These are phyloP conservation scores for Polychaeton citri DNA, from an alignment of 2,329 filamentous ascomycete genomes.

Conservation along the genomic window DNA sequence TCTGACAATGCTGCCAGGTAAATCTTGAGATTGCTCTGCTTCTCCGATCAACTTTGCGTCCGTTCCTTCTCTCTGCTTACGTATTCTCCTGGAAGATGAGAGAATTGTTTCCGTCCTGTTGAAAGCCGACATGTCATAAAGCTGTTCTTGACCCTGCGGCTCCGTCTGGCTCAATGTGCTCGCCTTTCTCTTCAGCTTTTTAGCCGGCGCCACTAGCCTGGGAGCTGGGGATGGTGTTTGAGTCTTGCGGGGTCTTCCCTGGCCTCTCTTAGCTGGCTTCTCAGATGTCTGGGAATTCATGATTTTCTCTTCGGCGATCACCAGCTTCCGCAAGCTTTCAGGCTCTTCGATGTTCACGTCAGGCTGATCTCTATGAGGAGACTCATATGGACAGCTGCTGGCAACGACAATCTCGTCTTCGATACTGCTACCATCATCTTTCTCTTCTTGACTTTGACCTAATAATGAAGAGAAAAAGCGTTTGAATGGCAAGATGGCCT, in stretches of 20 bases:
- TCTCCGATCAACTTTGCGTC: slow-evolving; percentile 12
- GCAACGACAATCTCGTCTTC: slow-evolving; percentile 29
- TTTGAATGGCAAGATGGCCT: slow-evolving; percentile 16
- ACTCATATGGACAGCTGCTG: slow-evolving; percentile 9
- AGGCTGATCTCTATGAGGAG: no score
- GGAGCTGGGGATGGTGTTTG: slow-evolving; percentile 5
- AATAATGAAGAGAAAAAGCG: slow-evolving; percentile 8
- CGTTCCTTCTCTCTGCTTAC: slow-evolving; percentile 11
- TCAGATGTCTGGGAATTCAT: not conserved
- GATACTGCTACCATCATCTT: slow-evolving; percentile 20
- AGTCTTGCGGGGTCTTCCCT: slow-evolving; percentile 14
- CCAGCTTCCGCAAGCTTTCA: no score
- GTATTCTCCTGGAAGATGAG: slow-evolving; percentile 12
- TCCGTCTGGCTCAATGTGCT: slow-evolving; percentile 9
- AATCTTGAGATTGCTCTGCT: slow-evolving; percentile 5
- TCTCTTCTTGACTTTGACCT: slow-evolving; percentile 8
- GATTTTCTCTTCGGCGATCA: no score
- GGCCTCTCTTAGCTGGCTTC: slow-evolving; percentile 10
- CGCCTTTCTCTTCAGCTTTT: slow-evolving; percentile 15
- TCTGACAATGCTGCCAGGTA: not conserved
- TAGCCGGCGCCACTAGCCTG: slow-evolving; percentile 2
- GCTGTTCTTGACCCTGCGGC: not conserved
- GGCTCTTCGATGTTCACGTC: no score
- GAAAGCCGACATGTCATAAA: not conserved
- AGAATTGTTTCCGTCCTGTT: not conserved